Percentiles rank a stretch among this genome's conserved stretches.
Evolutionary conservation across 2,329 filamentous ascomycete species (phyloP).

Genomic region (Neurospora crassa): DNA sequence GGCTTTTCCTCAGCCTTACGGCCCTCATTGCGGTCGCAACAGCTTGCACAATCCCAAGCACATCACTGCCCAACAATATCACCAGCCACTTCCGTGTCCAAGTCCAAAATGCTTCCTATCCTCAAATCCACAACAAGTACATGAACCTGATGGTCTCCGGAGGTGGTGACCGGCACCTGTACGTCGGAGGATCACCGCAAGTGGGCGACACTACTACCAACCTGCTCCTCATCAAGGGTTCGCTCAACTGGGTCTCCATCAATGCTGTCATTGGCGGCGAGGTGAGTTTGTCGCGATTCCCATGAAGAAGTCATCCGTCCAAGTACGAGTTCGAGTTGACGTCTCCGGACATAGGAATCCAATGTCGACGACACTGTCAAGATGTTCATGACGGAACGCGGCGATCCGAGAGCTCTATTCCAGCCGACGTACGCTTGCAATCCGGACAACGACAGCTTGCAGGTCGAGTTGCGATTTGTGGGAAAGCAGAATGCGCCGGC

Average conservation of each 20-base stretch:
- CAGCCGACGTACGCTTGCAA: constrained; percentile 24
- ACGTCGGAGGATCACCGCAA: constrained; percentile 21
- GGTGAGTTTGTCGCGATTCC: constrained; percentile 6
- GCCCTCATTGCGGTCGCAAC: constrained; percentile 16
- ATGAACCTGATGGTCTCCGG: constrained; percentile 27
- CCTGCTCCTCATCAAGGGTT: constrained; percentile 19
- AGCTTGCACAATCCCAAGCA: constrained; percentile 22
- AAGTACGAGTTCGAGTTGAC: not conserved
- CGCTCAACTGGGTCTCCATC: constrained; percentile 14
- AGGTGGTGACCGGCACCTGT: constrained; percentile 31
- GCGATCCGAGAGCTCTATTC: constrained; percentile 23
- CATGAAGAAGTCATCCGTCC: not conserved
- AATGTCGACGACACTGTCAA: constrained; percentile 19
- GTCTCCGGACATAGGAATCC: constrained; percentile 10
- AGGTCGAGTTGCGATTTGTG: constrained; percentile 22
- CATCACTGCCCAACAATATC: constrained; percentile 23
- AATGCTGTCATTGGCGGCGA: constrained; percentile 18
- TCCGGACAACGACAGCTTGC: constrained; percentile 21
- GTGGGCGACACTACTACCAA: constrained; percentile 20
- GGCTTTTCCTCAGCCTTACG: constrained; percentile 8
- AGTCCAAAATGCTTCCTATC: constrained; percentile 27
- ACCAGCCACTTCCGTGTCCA: constrained; percentile 25
- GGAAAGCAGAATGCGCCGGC: constrained; percentile 13
- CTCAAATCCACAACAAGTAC: constrained; percentile 27
- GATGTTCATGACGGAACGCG: constrained; percentile 21